Evolutionary conservation across 73 alveolate genomes (phyloP), one percentile per base, ranked within the genome.

Genomic region (Effrenium voratum): DNA sequence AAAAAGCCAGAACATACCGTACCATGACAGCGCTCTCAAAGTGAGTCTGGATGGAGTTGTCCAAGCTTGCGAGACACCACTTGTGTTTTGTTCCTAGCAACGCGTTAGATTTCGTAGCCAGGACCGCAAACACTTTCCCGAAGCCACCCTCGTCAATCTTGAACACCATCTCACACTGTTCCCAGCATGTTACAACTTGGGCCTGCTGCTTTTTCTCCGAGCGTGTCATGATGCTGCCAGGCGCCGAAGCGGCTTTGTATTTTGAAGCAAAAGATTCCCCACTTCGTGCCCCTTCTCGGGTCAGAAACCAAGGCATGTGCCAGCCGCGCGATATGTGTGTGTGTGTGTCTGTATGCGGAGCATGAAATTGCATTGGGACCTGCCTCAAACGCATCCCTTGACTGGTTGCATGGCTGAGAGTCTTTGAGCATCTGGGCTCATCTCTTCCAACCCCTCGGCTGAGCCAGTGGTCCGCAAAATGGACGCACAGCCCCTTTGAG

Each of bases 91-190:
- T n/a, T n/a, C n/a, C n/a, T n/a, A n/a, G n/a, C n/a, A n/a, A n/a
- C n/a, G n/a, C n/a, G n/a, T n/a, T n/a, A n/a, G n/a, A n/a, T n/a
- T n/a, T n/a, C n/a, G n/a, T 8, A 10, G 38, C 59, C 95, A 16
- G n/a, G 97, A 12, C n/a, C 34, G 44, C 97, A n/a, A 90, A 90
- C 57, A 90, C 97, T 90, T 90, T 90, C 36, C 97, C 97, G 52
- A 90, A 90, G 76, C 97, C 97, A 66, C 97, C 97, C 46, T 90
- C 97, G 43, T 87, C 97, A 40, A 90, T 75, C 87, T 68, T 90
- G 75, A 68, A 79, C 57, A 46, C 86, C 32, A 90, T 75, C 97
- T 90, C 26, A 1, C 52, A 28, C 8, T 6, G 26, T 32, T 16
- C 91, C 13, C n/a, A 30, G 52, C 10, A 6, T 19, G 68, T 43